Evolutionary conservation across 179 eudicot species (phyloP).

Genomic region (Heliamphora pulchella): DNA sequence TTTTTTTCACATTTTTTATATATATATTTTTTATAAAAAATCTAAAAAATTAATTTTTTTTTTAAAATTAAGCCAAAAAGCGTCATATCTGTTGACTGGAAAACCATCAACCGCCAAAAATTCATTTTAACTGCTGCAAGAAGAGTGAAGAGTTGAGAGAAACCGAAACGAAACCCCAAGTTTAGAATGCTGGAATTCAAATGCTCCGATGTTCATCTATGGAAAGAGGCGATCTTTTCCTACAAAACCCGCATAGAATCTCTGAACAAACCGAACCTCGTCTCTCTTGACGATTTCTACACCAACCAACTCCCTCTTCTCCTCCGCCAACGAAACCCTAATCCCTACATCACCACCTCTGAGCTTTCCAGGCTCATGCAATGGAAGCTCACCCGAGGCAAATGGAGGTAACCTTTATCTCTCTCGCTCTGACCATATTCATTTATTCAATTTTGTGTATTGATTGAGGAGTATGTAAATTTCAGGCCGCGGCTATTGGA

Average conservation of each 20-base stretch:
- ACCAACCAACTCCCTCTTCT: slow-evolving; percentile 50
- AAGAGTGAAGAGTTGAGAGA: not conserved
- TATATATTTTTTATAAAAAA: no score
- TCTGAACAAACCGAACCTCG: slow-evolving; percentile 43
- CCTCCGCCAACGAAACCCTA: slow-evolving; percentile 52
- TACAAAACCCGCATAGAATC: slow-evolving; percentile 40
- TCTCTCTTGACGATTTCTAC: slow-evolving; percentile 63
- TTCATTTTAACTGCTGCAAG: no score
- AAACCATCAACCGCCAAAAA: no score
- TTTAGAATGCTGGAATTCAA: slow-evolving; percentile 32
- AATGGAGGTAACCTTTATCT: slow-evolving; percentile 42
- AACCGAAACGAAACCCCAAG: not conserved
- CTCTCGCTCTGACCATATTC: not conserved
- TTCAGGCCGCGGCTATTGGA: slow-evolving; percentile 61
- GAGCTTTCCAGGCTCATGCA: slow-evolving; percentile 78
- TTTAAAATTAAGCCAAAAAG: no score
- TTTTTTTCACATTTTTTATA: no score
- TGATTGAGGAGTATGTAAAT: slow-evolving; percentile 1
- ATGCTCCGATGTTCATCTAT: slow-evolving; percentile 31
- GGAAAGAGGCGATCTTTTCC: slow-evolving; percentile 47
- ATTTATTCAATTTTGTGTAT: not conserved
- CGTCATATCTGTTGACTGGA: no score
- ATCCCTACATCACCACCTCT: slow-evolving; percentile 50
- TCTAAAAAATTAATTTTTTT: no score
- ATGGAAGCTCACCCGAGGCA: slow-evolving; percentile 90